phyloP scores from a whole-genome alignment of 129 eudicot species.

The Logfia minima region DNA sequence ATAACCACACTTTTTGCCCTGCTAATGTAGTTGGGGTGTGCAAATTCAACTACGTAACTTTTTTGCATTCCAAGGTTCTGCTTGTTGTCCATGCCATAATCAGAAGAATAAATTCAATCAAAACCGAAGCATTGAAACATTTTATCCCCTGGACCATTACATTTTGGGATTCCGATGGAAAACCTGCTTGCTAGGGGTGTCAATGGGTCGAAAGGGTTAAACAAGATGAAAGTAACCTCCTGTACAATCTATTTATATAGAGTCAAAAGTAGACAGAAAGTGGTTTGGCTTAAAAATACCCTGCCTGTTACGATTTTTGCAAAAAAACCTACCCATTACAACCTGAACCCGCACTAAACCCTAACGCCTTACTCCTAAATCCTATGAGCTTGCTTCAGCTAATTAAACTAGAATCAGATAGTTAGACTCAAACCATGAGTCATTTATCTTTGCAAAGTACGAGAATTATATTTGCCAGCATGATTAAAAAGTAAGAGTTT shows the following conservation, averaged over 20 bases:
- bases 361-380: neutral
- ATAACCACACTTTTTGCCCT: too few species aligned
- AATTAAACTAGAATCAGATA: neutral
- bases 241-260: neutral
- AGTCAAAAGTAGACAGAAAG: neutral
- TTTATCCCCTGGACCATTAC: neutral
- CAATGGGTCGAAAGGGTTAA: neutral
- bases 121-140: neutral
- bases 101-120: neutral
- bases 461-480: neutral
- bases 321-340: neutral
- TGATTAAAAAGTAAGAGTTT: neutral
- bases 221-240: neutral
- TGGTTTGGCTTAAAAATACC: neutral
- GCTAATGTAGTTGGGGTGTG: neutral
- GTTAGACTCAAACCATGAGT: neutral
- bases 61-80: neutral
- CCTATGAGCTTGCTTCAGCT: neutral
- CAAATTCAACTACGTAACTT: neutral
- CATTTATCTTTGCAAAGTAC: neutral
- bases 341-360: neutral
- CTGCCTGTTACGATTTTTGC: neutral
- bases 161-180: neutral
- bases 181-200: neutral
- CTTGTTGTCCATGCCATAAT: neutral